Conservation (phyloP, 2,329 filamentous ascomycete genomes). For the Byssothecium circinans region DNA sequence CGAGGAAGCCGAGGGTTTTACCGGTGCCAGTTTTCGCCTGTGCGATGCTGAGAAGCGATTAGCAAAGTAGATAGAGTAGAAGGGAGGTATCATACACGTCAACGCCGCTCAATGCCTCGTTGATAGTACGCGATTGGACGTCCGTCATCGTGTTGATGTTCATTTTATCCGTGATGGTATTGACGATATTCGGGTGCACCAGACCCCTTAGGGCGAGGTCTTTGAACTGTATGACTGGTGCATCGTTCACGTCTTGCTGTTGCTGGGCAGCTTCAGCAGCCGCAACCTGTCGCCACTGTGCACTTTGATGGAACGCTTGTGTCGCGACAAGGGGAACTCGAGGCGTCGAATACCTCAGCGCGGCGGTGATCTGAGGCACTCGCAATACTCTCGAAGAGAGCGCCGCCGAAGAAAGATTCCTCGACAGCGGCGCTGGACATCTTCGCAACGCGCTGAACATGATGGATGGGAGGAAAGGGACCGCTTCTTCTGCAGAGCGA, state of each 20-base stretch:
- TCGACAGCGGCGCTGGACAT: constrained; percentile 44
- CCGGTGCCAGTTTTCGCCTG: constrained; percentile 97
- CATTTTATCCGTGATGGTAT: constrained; percentile 71
- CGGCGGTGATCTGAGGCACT: constrained; percentile 19
- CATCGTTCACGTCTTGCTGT: constrained; percentile 20
- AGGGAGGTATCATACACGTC: constrained; percentile 68
- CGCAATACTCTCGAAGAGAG: constrained; percentile 31
- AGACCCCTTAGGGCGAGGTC: constrained; percentile 48
- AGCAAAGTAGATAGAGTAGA: constrained; percentile 5
- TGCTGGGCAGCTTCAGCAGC: constrained; percentile 23
- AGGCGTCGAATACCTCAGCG: constrained; percentile 21
- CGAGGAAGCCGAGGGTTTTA: constrained; percentile 90
- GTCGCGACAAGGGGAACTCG: constrained; percentile 24
- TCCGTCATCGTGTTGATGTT: constrained; percentile 85
- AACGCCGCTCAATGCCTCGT: constrained; percentile 73
- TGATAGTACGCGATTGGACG: constrained; percentile 84
- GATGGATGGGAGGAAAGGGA: constrained; percentile 27
- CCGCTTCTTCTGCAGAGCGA: constrained; percentile 3
- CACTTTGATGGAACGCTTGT: constrained; percentile 44
- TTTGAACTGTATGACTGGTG: constrained; percentile 46
- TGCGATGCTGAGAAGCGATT: constrained; percentile 58
- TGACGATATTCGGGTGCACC: constrained; percentile 67
- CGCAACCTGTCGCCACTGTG: constrained; percentile 42
- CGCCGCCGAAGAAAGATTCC: constrained; percentile 28
- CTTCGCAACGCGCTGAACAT: constrained; percentile 49